Percentiles rank a stretch among this genome's conserved stretches.
Evolutionary conservation across 1,284 basidiomycete genomes (phyloP).

Genomic region (Austroboletus niveus): DNA sequence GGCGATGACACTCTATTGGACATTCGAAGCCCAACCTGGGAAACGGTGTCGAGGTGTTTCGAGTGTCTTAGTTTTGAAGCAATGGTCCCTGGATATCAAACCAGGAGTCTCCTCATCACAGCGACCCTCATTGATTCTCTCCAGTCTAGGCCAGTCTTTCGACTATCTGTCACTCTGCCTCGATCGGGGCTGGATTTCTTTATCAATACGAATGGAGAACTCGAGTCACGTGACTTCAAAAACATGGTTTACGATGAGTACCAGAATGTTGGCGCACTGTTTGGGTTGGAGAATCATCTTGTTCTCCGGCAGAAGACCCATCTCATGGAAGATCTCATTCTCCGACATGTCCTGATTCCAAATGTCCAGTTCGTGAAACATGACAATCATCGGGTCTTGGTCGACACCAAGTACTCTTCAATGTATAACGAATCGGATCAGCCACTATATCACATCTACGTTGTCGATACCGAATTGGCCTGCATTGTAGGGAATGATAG

Average conservation of each 20-base stretch:
- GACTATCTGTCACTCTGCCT: neutral
- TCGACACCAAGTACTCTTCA: neutral
- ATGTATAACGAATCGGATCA: too few relatives aligned
- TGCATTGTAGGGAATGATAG: slow-evolving; percentile 34
- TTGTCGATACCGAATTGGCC: slow-evolving; percentile 38
- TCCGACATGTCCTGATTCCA: slow-evolving; percentile 38
- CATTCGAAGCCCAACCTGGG: neutral
- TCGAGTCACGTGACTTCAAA: neutral
- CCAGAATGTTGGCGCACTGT: slow-evolving; percentile 10
- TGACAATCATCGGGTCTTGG: neutral
- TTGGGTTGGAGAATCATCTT: slow-evolving; percentile 36
- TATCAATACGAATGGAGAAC: neutral
- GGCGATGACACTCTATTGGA: neutral
- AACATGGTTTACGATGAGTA: neutral
- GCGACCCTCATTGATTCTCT: neutral
- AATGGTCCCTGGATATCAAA: neutral
- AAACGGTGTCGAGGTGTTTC: neutral
- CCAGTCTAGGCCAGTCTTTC: neutral
- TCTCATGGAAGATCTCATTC: neutral
- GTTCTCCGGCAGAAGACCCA: slow-evolving; percentile 31
- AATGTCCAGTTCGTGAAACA: slow-evolving; percentile 15
- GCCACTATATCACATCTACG: slow-evolving; percentile 29
- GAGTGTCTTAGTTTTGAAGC: neutral
- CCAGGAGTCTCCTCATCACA: neutral
- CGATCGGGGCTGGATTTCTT: neutral